Percentiles rank a stretch among this genome's conserved stretches.
phyloP scores from a whole-genome alignment of 176 grass and related monocot genomes.

The Triticum timopheevii region DNA sequence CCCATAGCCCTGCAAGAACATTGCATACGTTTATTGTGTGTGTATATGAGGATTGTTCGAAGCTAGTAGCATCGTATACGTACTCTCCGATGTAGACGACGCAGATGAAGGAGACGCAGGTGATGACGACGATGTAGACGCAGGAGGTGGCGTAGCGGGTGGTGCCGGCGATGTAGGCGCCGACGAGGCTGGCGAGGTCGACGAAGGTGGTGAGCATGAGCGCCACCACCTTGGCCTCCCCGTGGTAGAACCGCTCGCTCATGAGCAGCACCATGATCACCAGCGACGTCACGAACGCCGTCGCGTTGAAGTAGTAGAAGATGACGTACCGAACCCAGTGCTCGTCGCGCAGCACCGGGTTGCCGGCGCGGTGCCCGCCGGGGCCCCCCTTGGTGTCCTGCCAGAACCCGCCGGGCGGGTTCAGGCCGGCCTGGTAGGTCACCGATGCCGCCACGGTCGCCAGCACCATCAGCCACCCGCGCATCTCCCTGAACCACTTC shows the following conservation, averaged over 20 bases:
- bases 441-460: constrained; percentile 32
- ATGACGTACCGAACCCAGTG: neutral
- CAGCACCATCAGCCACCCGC: constrained; percentile 49
- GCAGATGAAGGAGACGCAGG: constrained; percentile 7
- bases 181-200: constrained; percentile 42
- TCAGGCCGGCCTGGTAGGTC: constrained; percentile 44
- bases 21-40: neutral
- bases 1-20: constrained; percentile 2
- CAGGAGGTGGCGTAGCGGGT: neutral
- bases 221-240: constrained; percentile 31
- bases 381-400: neutral
- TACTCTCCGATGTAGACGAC: constrained; percentile 40
- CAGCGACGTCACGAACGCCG: constrained; percentile 45
- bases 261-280: constrained; percentile 49
- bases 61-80: no score
- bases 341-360: constrained; percentile 16
- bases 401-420: constrained; percentile 51
- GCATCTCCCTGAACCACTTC: constrained; percentile 48
- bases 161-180: constrained; percentile 44
- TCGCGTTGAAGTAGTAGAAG: constrained; percentile 56
- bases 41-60: no score
- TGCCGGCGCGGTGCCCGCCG: neutral
- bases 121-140: constrained; percentile 46
- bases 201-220: constrained; percentile 33
- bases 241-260: constrained; percentile 43